These are phyloP conservation scores for Ascocoryne sarcoides DNA, from an alignment of 2,329 filamentous ascomycete species.

Conservation along the genomic window DNA sequence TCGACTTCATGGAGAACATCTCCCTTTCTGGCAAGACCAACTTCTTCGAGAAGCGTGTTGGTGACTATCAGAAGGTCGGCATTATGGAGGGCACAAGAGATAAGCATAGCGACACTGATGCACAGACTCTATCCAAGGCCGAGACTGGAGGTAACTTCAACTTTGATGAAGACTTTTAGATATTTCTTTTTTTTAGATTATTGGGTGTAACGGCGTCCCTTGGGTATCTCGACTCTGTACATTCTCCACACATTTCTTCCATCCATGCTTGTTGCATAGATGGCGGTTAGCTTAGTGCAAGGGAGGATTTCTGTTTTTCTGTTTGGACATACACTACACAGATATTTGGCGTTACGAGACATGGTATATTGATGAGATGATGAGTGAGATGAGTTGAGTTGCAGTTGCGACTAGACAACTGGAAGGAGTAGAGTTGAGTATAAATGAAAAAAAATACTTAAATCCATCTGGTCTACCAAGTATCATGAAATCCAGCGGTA, in stretches of 20 bases:
- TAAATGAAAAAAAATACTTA: conserved; percentile 10
- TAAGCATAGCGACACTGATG: conserved; percentile 43
- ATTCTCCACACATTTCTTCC: neutral
- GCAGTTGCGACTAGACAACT: no score
- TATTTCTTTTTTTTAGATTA: no score
- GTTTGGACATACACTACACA: conserved; percentile 10
- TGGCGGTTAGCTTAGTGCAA: neutral
- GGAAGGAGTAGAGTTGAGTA: no score
- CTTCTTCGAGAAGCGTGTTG: conserved; percentile 99
- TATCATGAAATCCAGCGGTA: no score
- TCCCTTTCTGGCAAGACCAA: conserved; percentile 98
- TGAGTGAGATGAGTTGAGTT: conserved; percentile 10
- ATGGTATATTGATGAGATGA: conserved; percentile 12
- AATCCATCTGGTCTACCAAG: no score
- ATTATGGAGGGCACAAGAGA: conserved; percentile 91
- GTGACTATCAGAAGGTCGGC: conserved; percentile 98
- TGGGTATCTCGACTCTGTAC: no score
- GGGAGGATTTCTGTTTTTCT: conserved; percentile 4
- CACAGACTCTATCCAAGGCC: conserved; percentile 41
- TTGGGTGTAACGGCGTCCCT: no score
- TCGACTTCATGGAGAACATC: conserved; percentile 99
- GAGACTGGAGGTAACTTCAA: conserved; percentile 70
- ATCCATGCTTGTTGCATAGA: conserved; percentile 1
- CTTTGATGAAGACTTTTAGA: conserved; percentile 96
- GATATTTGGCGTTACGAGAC: conserved; percentile 21